These are phyloP conservation scores for Cryptosporidium bovis DNA, from an alignment of 169 alveolate species.

Conservation along the genomic window DNA sequence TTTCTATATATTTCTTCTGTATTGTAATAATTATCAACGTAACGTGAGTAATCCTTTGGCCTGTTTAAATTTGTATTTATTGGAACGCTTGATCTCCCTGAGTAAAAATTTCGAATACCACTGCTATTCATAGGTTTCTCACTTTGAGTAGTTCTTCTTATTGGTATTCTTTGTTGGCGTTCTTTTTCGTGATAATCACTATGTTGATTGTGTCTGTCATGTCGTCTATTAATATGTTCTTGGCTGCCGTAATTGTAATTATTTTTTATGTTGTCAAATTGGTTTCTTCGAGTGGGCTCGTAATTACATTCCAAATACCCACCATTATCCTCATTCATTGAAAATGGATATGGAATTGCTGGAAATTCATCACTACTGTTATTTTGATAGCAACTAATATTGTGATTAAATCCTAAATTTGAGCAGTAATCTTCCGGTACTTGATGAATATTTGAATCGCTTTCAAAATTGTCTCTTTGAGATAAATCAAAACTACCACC, in stretches of 20 bases:
- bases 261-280: background rate
- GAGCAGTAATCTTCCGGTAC: constrained; percentile 51
- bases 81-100: constrained; percentile 38
- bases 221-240: constrained; percentile 7
- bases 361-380: constrained; percentile 27
- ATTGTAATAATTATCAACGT: constrained; percentile 20
- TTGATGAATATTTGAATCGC: constrained; percentile 1
- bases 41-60: background rate
- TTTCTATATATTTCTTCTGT: constrained; percentile 20
- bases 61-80: constrained; percentile 19
- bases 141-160: constrained; percentile 32
- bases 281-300: too few species aligned
- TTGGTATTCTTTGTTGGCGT: background rate
- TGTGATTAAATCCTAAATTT: background rate
- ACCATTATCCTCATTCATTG: constrained; percentile 24
- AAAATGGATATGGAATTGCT: constrained; percentile 52
- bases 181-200: background rate
- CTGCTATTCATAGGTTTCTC: background rate
- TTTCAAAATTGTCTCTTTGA: background rate
- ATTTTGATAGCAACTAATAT: background rate
- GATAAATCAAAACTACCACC: constrained; percentile 11
- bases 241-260: background rate
- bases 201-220: background rate
- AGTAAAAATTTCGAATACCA: constrained; percentile 1
- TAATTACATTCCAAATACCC: constrained; percentile 11